A percentile compares a stretch with the other conserved stretches of the same genome.
Evolutionary conservation across 768 basidiomycete genomes (phyloP).

Genomic region (Panaeolus papilionaceus): DNA sequence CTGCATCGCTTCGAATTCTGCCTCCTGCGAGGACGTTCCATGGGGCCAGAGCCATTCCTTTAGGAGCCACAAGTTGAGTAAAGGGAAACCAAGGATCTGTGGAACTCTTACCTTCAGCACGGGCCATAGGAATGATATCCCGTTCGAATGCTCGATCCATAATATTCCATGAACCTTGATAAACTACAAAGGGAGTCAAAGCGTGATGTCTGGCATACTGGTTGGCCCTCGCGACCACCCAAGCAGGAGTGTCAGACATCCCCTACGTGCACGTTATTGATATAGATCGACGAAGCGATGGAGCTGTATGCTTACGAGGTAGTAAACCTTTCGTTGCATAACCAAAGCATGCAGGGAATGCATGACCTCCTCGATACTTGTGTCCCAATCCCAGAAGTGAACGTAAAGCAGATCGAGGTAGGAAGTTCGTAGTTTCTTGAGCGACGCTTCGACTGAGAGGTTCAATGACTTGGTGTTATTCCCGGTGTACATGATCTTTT

Average conservation of each 20-base stretch:
- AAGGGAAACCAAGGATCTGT: too few relatives aligned
- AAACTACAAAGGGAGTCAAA: slow-evolving; percentile 57
- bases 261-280: slow-evolving; percentile 31
- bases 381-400: slow-evolving; percentile 59
- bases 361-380: slow-evolving; percentile 40
- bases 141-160: slow-evolving; percentile 55
- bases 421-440: slow-evolving; percentile 50
- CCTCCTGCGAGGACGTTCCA: slow-evolving; percentile 38
- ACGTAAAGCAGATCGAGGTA: slow-evolving; percentile 54
- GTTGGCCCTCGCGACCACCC: slow-evolving; percentile 55
- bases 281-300: too few relatives aligned
- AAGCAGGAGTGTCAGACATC: slow-evolving; percentile 51
- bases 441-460: slow-evolving; percentile 45
- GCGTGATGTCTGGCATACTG: slow-evolving; percentile 55
- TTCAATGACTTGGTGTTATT: slow-evolving; percentile 49
- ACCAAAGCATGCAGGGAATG: slow-evolving; percentile 57
- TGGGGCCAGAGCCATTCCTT: slow-evolving; percentile 24
- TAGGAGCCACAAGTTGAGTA: too few relatives aligned
- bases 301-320: slow-evolving; percentile 35
- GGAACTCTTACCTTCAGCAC: slow-evolving; percentile 40
- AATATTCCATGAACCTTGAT: slow-evolving; percentile 54
- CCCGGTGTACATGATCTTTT: slow-evolving; percentile 15
- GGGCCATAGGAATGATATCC: slow-evolving; percentile 56
- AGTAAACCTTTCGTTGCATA: slow-evolving; percentile 54
- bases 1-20: slow-evolving; percentile 59